These are phyloP conservation scores for Neofusicoccum umdonicola DNA, from an alignment of 2,329 filamentous ascomycete species.

Conservation along the genomic window DNA sequence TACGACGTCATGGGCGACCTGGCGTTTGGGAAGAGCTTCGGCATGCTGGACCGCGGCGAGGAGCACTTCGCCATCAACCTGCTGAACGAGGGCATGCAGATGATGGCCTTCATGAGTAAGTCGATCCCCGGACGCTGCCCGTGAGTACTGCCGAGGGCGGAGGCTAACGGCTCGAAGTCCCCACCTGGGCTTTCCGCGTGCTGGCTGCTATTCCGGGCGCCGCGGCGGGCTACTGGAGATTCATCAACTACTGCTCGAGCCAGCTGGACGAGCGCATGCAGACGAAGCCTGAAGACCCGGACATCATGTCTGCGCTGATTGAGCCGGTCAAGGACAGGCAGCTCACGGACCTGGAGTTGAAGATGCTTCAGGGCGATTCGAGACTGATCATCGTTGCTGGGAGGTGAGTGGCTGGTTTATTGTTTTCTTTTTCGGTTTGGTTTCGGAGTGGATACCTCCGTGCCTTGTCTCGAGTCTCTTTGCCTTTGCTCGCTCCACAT, in stretches of 20 bases:
- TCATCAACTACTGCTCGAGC: constrained; percentile 30
- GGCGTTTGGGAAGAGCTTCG: constrained; percentile 44
- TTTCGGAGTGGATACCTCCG: too few species aligned
- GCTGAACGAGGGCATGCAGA: constrained; percentile 5
- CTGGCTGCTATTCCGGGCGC: constrained; percentile 31
- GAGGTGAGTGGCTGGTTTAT: background rate
- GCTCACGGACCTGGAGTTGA: background rate
- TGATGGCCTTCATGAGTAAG: constrained; percentile 1
- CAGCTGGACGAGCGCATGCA: constrained; percentile 26
- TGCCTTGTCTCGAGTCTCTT: too few species aligned
- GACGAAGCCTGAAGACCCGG: background rate
- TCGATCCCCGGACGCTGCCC: too few species aligned
- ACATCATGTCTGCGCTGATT: constrained; percentile 8
- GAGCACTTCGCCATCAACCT: constrained; percentile 32
- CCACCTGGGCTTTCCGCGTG: constrained; percentile 35
- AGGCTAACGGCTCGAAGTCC: background rate
- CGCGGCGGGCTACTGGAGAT: constrained; percentile 27
- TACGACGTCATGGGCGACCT: constrained; percentile 53
- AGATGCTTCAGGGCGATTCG: constrained; percentile 32
- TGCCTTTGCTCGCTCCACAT: too few species aligned
- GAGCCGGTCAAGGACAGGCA: background rate
- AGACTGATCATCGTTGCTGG: constrained; percentile 34
- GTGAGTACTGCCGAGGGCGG: too few species aligned
- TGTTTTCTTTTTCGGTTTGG: too few species aligned
- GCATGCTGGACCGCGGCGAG: constrained; percentile 31